Base-by-base conservation (phyloP, 208 protist genomes). In the Herpetomonas tarakana region DNA sequence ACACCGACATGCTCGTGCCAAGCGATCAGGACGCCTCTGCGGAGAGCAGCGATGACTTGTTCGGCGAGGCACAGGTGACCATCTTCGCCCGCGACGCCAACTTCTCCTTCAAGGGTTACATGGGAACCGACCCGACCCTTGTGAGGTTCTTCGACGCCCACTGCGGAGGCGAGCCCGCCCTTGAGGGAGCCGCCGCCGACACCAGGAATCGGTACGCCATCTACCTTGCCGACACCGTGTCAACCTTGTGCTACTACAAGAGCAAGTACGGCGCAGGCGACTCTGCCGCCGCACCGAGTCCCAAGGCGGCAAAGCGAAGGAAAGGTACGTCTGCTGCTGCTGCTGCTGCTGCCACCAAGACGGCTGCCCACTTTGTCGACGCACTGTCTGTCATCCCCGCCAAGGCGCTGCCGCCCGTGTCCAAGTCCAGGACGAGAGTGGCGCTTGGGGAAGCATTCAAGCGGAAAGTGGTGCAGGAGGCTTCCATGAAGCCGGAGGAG, bases 401-500 rank as follows among this genome's bases (percentile, higher is more conserved):
- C 12, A 85, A 86, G 64, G 81, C 81, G 35, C 63, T 85, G 25
- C 78, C 89, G 11, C 50, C 39, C 3, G 39, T 41, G 53, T 41
- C 53, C 27, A 60, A 70, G 52, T 52, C 59, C 57, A 71, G 68
- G 21, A 81, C 65, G 16, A 88, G 81, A 58, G 41, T 58, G 29
- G 63, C 62, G 14, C 26, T 68, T 29, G 72, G 76, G 9, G 81
- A 91, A 58, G 70, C 73, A 19, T 92, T 86, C 65, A 79, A 76
- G 58, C 79, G 74, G 60, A 83, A 78, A 58, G 62, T 95, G 14
- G 19, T 78, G 26, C 73, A 88, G 59, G 89, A 95, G 68, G 74
- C 71, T 24, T 61, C 38, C 57, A 92, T 92, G 86, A 89, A 84
- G 68, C 89, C 89, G 21, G 85, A 95, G 71, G 85, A 92, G 68